Evolutionary conservation across 495 filamentous ascomycete genomes (phyloP).

Genomic region (Hypoxylon lienhwacheense): DNA sequence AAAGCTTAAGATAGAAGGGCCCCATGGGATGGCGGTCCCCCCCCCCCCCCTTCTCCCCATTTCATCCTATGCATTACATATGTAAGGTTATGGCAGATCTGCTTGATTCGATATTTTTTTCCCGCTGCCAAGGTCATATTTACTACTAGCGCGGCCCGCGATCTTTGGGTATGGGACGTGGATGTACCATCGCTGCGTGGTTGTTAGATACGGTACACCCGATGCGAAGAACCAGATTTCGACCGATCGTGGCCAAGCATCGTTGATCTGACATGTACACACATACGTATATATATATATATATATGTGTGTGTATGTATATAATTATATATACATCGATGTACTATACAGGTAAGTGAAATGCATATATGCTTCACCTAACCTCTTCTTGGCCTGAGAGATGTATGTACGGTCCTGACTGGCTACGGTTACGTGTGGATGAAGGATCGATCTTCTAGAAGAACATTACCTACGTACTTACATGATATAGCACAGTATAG

Average conservation of each 20-base stretch:
- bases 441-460: too few relatives aligned
- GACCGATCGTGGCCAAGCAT: constrained; percentile 25
- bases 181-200: constrained; percentile 4
- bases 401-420: too few relatives aligned
- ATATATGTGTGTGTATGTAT: not conserved
- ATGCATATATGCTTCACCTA: constrained; percentile 1
- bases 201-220: constrained; percentile 17
- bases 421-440: too few relatives aligned
- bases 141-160: constrained; percentile 11
- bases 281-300: constrained; percentile 4
- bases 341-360: too few relatives aligned
- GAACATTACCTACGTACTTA: too few relatives aligned
- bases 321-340: not conserved
- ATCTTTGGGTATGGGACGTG: constrained; percentile 5
- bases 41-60: constrained; percentile 7
- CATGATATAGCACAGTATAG: too few relatives aligned
- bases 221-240: constrained; percentile 21
- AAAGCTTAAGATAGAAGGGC: too few relatives aligned
- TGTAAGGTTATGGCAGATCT: constrained; percentile 14
- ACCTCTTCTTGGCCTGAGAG: too few relatives aligned
- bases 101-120: constrained; percentile 24
- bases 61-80: too few relatives aligned
- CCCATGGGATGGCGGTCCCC: not conserved
- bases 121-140: constrained; percentile 25
- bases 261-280: constrained; percentile 18